A percentile compares a stretch with the other conserved stretches of the same genome.
These are phyloP conservation scores for Draba incana DNA, from an alignment of 345 rosid species.

Conservation along the genomic window DNA sequence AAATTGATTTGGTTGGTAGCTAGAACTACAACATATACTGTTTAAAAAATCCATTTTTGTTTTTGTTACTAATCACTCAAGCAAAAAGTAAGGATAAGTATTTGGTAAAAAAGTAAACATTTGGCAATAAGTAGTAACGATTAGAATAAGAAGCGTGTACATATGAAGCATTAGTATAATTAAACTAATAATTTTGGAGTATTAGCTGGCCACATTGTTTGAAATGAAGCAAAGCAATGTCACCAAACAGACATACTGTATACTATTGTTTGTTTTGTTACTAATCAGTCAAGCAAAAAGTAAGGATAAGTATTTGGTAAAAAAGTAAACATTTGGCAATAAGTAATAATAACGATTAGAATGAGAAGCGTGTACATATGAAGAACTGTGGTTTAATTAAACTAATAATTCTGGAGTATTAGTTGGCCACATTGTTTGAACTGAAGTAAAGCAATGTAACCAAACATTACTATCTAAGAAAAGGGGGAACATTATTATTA, in stretches of 20 bases:
- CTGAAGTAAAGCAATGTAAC: no score
- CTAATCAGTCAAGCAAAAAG: conserved; percentile 5
- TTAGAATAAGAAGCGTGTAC: background rate
- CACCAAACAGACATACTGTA: no score
- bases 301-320: conserved; percentile 5
- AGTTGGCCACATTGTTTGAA: no score
- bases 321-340: conserved; percentile 28
- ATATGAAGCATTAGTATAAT: conserved; percentile 7
- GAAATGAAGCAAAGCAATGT: no score
- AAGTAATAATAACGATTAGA: background rate
- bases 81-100: background rate
- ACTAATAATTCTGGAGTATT: no score
- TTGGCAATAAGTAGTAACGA: conserved; percentile 22
- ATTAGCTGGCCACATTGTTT: no score
- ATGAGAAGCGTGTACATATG: background rate
- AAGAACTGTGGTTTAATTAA: conserved; percentile 11
- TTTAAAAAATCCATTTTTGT: conserved; percentile 2
- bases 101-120: conserved; percentile 25
- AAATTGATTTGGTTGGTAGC: conserved; percentile 19
- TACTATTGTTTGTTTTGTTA: background rate
- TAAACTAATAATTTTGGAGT: no score
- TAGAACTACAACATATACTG: background rate
- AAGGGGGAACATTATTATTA: no score
- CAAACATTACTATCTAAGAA: no score
- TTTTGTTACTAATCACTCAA: conserved; percentile 10